Evolutionary conservation across 108 stramenopile species (phyloP).

Genomic region (Cyclostephanos tholiformis): DNA sequence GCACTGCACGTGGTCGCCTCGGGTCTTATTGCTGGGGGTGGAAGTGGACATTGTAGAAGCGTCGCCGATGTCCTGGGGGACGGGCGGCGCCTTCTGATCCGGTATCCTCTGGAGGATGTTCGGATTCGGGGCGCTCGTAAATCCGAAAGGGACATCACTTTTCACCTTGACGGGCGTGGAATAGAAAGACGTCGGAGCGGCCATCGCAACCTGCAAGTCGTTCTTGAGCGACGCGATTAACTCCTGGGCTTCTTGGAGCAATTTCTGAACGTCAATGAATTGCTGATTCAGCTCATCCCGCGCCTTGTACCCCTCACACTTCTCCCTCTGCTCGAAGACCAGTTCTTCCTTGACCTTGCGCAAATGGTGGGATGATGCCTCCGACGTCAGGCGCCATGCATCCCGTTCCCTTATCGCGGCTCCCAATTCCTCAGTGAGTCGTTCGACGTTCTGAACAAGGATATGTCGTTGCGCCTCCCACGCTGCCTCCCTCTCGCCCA

Average conservation of each 20-base stretch:
- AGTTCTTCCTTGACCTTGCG: constrained; percentile 81
- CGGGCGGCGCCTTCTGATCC: constrained; percentile 63
- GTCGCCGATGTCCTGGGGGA: constrained; percentile 20
- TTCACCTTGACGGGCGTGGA: constrained; percentile 18
- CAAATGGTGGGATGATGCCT: constrained; percentile 51
- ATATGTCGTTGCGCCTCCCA: constrained; percentile 89
- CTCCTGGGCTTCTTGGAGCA: constrained; percentile 64
- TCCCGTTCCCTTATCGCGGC: constrained; percentile 73
- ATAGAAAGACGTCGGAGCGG: constrained; percentile 39
- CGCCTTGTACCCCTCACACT: constrained; percentile 50
- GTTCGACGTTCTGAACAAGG: constrained; percentile 80
- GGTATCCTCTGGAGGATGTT: constrained; percentile 65
- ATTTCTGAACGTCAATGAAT: constrained; percentile 53
- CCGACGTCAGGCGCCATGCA: constrained; percentile 72
- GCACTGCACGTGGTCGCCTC: constrained; percentile 86
- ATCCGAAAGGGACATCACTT: constrained; percentile 22
- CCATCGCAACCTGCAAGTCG: constrained; percentile 80
- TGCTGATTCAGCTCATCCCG: constrained; percentile 45
- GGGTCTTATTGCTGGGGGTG: constrained; percentile 55
- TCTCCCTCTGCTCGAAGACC: constrained; percentile 71
- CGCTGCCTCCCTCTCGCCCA: constrained; percentile 81
- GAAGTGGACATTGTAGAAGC: constrained; percentile 2
- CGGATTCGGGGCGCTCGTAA: constrained; percentile 43
- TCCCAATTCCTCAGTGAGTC: constrained; percentile 72
- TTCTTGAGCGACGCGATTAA: constrained; percentile 71